Evolutionary conservation across 257 asterid species (phyloP).

Genomic region (Pogostemon cablin): DNA sequence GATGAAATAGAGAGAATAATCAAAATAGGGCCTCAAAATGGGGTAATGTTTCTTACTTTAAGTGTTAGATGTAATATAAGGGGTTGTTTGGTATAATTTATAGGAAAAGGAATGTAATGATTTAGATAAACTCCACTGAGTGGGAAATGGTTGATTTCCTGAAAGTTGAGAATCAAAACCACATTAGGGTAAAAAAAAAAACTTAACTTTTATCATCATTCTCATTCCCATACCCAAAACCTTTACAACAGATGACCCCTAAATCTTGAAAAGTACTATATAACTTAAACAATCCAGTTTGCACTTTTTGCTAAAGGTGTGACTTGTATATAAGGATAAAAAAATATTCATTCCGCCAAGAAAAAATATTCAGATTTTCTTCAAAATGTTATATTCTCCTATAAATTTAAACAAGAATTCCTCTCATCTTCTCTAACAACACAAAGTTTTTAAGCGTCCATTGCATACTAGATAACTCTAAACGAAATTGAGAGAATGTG

Average conservation of each 20-base stretch:
- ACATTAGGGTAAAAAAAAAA: too few species aligned
- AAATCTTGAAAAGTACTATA: neutral
- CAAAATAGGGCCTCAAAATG: slow-evolving; percentile 30
- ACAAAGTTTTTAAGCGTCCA: neutral
- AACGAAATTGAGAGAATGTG: neutral
- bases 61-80: neutral
- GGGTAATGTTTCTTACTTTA: neutral
- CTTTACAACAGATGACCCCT: neutral
- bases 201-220: too few species aligned
- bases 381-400: neutral
- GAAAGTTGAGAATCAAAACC: too few species aligned
- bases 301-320: too few species aligned
- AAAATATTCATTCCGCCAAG: neutral
- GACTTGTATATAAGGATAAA: too few species aligned
- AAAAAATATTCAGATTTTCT: neutral
- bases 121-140: too few species aligned
- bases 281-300: too few species aligned
- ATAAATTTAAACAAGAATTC: too few species aligned
- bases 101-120: too few species aligned
- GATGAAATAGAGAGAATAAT: slow-evolving; percentile 30
- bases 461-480: slow-evolving; percentile 9
- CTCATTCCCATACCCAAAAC: too few species aligned
- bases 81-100: too few species aligned
- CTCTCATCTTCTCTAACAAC: neutral
- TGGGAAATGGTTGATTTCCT: too few species aligned